Percentiles rank a stretch among this genome's conserved stretches.
Evolutionary conservation across 495 filamentous ascomycete genomes (phyloP).

Genomic region (Penicillium salamii): DNA sequence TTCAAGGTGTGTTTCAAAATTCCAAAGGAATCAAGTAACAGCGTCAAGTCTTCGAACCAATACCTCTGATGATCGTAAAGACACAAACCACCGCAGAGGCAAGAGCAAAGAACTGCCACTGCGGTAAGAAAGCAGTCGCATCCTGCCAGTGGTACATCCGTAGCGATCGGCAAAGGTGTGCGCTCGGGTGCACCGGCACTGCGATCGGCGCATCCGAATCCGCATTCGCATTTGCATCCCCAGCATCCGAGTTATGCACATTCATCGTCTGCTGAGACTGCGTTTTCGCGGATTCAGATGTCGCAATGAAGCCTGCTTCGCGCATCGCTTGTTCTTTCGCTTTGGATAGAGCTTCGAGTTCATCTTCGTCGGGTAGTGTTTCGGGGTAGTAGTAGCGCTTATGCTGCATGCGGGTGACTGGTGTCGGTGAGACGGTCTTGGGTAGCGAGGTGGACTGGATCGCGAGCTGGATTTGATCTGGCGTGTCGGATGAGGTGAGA

Average conservation of each 20-base stretch:
- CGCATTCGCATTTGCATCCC: no score
- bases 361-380: slow-evolving; percentile 14
- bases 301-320: slow-evolving; percentile 12
- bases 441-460: background rate
- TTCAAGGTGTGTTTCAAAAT: background rate
- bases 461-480: background rate
- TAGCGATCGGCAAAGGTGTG: background rate
- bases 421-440: background rate
- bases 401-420: background rate
- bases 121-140: background rate
- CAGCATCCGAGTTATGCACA: slow-evolving; percentile 2
- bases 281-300: background rate
- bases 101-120: slow-evolving; percentile 7
- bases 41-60: slow-evolving; percentile 14
- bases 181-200: background rate
- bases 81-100: slow-evolving; percentile 11
- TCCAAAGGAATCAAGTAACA: background rate
- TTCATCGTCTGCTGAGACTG: background rate
- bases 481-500: background rate
- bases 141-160: background rate
- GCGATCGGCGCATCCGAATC: slow-evolving; percentile 20
- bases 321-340: slow-evolving; percentile 12
- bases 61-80: slow-evolving; percentile 11
- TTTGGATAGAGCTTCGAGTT: slow-evolving; percentile 7
- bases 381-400: slow-evolving; percentile 22